Evolutionary conservation across 2,329 filamentous ascomycete genomes (phyloP).

Genomic region (Aureobasidium sp.): DNA sequence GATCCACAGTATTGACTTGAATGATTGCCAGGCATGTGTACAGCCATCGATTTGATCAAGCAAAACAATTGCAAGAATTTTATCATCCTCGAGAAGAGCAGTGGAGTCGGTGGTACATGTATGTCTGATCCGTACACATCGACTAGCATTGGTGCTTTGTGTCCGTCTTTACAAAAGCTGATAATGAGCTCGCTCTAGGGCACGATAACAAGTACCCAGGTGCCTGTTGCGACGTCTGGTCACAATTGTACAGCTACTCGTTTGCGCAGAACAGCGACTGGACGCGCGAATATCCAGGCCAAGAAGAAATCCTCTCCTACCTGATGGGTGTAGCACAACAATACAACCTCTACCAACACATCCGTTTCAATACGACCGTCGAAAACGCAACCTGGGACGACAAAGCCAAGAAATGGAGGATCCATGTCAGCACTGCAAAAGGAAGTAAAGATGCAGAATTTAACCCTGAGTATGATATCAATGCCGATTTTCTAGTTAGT

Average conservation of each 20-base stretch:
- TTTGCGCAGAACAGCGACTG: slow-evolving; percentile 53
- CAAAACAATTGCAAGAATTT: slow-evolving; percentile 48
- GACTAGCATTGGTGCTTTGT: too few species aligned
- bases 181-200: neutral
- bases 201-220: slow-evolving; percentile 47
- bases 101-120: slow-evolving; percentile 39
- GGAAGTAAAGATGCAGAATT: slow-evolving; percentile 50
- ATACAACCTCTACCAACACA: slow-evolving; percentile 49
- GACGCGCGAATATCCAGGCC: slow-evolving; percentile 52
- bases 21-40: slow-evolving; percentile 39
- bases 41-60: slow-evolving; percentile 51
- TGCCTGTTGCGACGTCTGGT: slow-evolving; percentile 39
- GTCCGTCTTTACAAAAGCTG: too few species aligned
- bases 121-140: too few species aligned
- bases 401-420: slow-evolving; percentile 43
- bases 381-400: slow-evolving; percentile 51
- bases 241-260: slow-evolving; percentile 52
- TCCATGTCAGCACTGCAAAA: slow-evolving; percentile 42
- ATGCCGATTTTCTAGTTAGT: slow-evolving; percentile 50
- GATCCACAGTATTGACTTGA: neutral
- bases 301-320: slow-evolving; percentile 55
- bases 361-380: slow-evolving; percentile 52
- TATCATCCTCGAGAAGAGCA: slow-evolving; percentile 51
- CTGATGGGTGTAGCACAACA: slow-evolving; percentile 48
- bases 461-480: slow-evolving; percentile 45